Conservation (phyloP, 805 yeast genomes). For the Saccharomycopsis javanensis region DNA sequence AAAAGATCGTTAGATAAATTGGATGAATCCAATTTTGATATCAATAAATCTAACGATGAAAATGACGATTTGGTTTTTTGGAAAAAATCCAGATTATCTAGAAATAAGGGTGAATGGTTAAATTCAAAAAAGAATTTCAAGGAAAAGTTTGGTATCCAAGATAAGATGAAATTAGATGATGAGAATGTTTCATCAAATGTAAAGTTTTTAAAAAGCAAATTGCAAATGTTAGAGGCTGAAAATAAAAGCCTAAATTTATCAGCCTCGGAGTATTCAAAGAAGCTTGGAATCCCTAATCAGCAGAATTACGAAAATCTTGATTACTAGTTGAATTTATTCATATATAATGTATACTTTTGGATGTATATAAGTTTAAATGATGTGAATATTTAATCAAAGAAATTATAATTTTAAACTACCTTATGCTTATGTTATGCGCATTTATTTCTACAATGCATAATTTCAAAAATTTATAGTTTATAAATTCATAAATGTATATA, state of each 20-base stretch:
- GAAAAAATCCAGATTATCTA: conserved; percentile 9
- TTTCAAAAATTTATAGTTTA: background rate
- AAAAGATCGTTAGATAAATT: background rate
- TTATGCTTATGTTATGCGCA: background rate
- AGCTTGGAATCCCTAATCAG: background rate
- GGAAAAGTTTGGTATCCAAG: background rate
- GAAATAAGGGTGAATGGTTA: conserved; percentile 8
- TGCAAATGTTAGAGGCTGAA: background rate
- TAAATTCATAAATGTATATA: background rate
- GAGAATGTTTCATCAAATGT: background rate
- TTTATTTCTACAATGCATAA: too few relatives aligned
- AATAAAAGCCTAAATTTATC: background rate
- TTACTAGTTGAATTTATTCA: too few relatives aligned
- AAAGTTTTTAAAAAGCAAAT: background rate
- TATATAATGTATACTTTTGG: too few relatives aligned
- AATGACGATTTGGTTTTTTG: background rate
- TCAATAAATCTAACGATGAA: background rate
- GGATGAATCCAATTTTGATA: background rate
- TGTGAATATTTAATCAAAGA: too few relatives aligned
- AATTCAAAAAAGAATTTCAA: background rate
- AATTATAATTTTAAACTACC: too few relatives aligned
- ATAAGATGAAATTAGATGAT: background rate
- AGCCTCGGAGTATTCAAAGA: background rate
- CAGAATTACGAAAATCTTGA: background rate
- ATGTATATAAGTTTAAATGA: too few relatives aligned